Conservation (phyloP, 148 eudicot genomes). For the Rhododendron ferrugineum region DNA sequence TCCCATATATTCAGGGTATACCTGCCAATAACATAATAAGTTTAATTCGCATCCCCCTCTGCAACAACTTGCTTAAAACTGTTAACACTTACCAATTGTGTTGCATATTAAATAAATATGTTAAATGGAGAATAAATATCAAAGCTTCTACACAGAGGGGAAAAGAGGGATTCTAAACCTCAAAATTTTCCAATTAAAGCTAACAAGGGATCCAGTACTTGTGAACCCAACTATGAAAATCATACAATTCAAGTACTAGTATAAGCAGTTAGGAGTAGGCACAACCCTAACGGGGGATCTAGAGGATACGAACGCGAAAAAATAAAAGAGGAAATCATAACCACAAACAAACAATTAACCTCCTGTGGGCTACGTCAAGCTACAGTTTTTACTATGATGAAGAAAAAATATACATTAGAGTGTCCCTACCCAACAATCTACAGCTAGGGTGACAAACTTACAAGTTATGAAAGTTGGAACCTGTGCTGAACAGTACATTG, state of each 20-base stretch:
- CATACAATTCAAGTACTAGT: neutral
- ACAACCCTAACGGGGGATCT: neutral
- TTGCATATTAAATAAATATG: neutral
- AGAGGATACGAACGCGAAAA: neutral
- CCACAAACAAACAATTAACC: neutral
- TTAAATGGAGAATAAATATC: neutral
- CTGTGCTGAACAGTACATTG: neutral
- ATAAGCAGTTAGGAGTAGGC: neutral
- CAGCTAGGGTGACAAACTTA: neutral
- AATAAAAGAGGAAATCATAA: neutral
- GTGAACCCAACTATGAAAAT: neutral
- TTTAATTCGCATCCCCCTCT: neutral
- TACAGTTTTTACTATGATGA: neutral
- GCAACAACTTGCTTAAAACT: neutral
- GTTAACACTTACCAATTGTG: neutral
- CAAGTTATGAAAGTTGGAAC: neutral
- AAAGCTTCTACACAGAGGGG: neutral
- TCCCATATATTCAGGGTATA: conserved; percentile 97
- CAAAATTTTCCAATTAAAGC: neutral
- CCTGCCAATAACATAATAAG: conserved; percentile 28
- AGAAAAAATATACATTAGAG: neutral
- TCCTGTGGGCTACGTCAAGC: neutral
- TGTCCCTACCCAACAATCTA: neutral
- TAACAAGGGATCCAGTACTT: neutral
- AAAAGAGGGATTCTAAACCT: neutral